Conservation (phyloP, 768 basidiomycete species). For the Auricularia cornea region DNA sequence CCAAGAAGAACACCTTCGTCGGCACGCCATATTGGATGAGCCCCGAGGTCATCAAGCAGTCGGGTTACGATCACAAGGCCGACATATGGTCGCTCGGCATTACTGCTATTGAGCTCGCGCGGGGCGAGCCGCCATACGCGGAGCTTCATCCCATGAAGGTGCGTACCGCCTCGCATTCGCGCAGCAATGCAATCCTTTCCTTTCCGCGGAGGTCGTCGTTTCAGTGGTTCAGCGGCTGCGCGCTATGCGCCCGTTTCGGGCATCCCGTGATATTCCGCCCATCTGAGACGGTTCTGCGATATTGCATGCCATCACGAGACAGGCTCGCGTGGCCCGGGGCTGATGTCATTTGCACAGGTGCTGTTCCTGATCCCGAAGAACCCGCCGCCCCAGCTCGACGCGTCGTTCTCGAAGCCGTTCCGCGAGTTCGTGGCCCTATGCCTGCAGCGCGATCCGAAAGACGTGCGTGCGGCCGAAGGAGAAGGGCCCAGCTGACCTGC, state of each 20-base stretch:
- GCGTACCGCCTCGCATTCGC: conserved; percentile 12
- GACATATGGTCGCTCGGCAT: conserved; percentile 99
- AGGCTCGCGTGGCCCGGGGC: not conserved
- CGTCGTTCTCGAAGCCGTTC: conserved; percentile 87
- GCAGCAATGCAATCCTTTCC: not conserved
- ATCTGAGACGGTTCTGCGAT: too few relatives aligned
- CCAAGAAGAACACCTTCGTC: conserved; percentile 97
- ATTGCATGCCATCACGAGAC: not conserved
- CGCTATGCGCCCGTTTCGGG: too few relatives aligned
- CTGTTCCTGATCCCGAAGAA: conserved; percentile 98
- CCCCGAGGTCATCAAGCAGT: conserved; percentile 98
- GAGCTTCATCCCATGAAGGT: conserved; percentile 99
- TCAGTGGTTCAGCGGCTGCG: too few relatives aligned
- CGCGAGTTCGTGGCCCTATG: conserved; percentile 90
- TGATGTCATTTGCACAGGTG: conserved; percentile 43
- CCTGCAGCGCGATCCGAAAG: conserved; percentile 87
- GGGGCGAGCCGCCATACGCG: conserved; percentile 96
- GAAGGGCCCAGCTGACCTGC: not conserved
- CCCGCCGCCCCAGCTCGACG: conserved; percentile 83
- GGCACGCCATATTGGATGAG: conserved; percentile 99
- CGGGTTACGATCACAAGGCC: conserved; percentile 97
- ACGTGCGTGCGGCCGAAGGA: conserved; percentile 40
- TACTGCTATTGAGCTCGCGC: conserved; percentile 94
- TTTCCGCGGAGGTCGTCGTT: too few relatives aligned
- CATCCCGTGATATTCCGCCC: too few relatives aligned